These are phyloP conservation scores for Phytopythium litorale DNA, from an alignment of 352 stramenopile species.

Conservation along the genomic window DNA sequence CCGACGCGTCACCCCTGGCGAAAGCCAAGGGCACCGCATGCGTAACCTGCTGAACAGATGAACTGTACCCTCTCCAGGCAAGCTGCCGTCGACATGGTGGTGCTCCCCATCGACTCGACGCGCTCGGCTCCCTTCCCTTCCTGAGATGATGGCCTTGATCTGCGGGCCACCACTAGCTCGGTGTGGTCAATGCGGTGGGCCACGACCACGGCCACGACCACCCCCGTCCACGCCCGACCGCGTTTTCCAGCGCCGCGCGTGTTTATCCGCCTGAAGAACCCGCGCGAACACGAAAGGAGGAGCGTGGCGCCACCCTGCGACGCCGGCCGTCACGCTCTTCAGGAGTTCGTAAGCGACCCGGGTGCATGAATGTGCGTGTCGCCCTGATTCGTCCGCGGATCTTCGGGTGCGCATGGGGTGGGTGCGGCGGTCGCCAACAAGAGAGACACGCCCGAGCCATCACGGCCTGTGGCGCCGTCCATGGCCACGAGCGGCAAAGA, in stretches of 20 bases:
- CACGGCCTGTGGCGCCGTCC: neutral
- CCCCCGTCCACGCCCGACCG: neutral
- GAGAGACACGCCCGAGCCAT: slow-evolving; percentile 3
- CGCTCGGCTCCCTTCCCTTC: too few species aligned
- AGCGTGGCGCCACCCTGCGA: neutral
- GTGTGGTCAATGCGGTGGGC: neutral
- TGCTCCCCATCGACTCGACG: too few species aligned
- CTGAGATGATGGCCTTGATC: too few species aligned
- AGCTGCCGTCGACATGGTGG: too few species aligned
- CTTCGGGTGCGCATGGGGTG: neutral
- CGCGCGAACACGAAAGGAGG: neutral
- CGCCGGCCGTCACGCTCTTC: neutral
- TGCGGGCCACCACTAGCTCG: neutral
- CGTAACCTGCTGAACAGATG: neutral
- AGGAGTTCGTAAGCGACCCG: neutral
- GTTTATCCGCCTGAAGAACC: neutral
- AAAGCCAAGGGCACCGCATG: neutral
- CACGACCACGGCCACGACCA: too few species aligned
- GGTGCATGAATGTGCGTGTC: neutral
- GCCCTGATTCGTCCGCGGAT: neutral
- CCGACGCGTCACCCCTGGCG: neutral
- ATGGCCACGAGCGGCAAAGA: neutral
- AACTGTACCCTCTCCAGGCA: too few species aligned
- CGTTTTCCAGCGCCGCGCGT: neutral
- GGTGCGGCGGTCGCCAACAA: slow-evolving; percentile 6